Evolutionary conservation across 2,329 filamentous ascomycete species (phyloP), one percentile per base, ranked within the genome.

Genomic region (Passalora sequoiae): DNA sequence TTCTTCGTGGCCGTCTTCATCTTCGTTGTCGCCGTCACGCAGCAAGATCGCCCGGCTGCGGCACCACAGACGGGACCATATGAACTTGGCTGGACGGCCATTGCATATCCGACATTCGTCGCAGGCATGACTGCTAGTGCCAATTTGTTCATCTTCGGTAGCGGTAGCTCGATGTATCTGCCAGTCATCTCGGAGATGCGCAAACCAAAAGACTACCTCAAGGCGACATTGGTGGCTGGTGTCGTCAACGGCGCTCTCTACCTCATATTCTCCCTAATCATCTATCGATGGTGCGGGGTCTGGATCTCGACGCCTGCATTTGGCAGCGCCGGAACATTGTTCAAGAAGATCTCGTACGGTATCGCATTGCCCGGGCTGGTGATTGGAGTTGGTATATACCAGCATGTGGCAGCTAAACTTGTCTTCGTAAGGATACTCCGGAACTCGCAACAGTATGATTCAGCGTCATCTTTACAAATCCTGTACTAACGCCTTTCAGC

Each of bases 371-470:
- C 50, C 2, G 50, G 50, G n/a, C 45, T 58, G 15, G 31, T 58
- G 15, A 27, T 27, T 12, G 70, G 68, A 40, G 67, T 63, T 2
- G 63, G 63, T 24, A 51, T 71, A 0, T 71, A 70, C 45, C 56
- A 69, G 10, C 72, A 75, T 56, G 51, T 75, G 9, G 69, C 68
- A 2, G 69, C 72, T 2, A 77, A 78, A 53, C 75, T 75, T 51
- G 56, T 76, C 37, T 77, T 77, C 51, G 73, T 78, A 17, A 69
- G 74, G 3, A 66, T 75, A n/a, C 63, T 77, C 12, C 65, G 74
- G 12, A 66, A 72, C 47, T 71, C 72, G 1, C 55, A 46, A 3
- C 74, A 77, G 30, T 32, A 13, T 7, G 30, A 7, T 32, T n/a
- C n/a, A n/a, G n/a, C n/a, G n/a, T n/a, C n/a, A n/a, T n/a, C n/a